These are phyloP conservation scores for Neurospora tetrasperma DNA, from an alignment of 495 filamentous ascomycete genomes.

Conservation along the genomic window DNA sequence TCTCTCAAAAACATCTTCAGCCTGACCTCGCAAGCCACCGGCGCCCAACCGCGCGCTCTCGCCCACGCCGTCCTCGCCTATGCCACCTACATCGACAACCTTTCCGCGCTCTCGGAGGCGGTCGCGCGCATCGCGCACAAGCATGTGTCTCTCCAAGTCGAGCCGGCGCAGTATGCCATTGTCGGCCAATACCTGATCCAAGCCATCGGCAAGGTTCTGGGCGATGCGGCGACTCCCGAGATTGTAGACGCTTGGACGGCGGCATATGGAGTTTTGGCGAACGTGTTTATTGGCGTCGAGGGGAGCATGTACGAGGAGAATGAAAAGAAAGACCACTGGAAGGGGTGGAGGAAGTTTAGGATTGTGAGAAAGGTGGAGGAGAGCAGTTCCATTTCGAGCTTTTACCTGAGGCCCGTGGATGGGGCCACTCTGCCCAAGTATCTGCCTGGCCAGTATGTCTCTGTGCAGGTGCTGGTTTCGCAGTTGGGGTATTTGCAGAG, in stretches of 20 bases:
- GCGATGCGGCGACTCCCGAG: constrained; percentile 53
- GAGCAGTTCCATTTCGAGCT: constrained; percentile 49
- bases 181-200: constrained; percentile 59
- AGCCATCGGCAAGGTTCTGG: constrained; percentile 57
- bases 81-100: constrained; percentile 61
- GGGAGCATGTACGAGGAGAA: constrained; percentile 47
- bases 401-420: constrained; percentile 56
- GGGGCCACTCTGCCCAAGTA: constrained; percentile 46
- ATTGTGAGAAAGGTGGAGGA: constrained; percentile 51
- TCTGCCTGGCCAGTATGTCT: constrained; percentile 62
- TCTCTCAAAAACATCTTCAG: constrained; percentile 59
- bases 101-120: constrained; percentile 46
- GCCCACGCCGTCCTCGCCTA: constrained; percentile 59
- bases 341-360: constrained; percentile 55
- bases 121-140: constrained; percentile 69
- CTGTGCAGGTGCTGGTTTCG: constrained; percentile 46
- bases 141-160: constrained; percentile 61
- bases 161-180: constrained; percentile 56
- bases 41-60: constrained; percentile 55
- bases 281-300: constrained; percentile 56
- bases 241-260: constrained; percentile 57
- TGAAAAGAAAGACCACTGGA: constrained; percentile 38
- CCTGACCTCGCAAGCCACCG: constrained; percentile 51
- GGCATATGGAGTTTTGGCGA: constrained; percentile 54
- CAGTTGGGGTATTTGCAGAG: constrained; percentile 50